Percentiles rank a stretch among this genome's conserved stretches.
These are phyloP conservation scores for Coniochaeta pulveracea DNA, from an alignment of 2,329 filamentous ascomycete species.

Conservation along the genomic window DNA sequence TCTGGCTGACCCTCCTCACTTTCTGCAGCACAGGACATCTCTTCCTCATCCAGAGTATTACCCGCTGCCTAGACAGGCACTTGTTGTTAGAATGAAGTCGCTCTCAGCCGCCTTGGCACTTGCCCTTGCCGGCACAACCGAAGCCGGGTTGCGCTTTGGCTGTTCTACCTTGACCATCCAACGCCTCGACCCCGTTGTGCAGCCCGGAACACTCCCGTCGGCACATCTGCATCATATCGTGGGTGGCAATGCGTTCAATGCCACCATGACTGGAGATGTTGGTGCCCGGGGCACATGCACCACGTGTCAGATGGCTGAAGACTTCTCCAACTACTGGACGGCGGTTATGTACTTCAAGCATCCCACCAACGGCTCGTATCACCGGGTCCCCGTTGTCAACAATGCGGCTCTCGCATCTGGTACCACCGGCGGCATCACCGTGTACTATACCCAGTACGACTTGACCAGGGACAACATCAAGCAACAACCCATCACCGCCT, in stretches of 20 bases:
- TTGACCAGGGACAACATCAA: constrained; percentile 9
- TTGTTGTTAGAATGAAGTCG: constrained; percentile 3
- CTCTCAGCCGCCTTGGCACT: constrained; percentile 2
- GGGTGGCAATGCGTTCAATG: constrained; percentile 6
- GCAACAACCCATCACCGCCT: constrained; percentile 8
- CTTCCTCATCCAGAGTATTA: not conserved
- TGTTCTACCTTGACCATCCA: constrained; percentile 5
- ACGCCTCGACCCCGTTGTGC: constrained; percentile 4
- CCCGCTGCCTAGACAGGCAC: not conserved
- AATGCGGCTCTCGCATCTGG: constrained; percentile 8
- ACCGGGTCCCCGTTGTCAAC: constrained; percentile 9
- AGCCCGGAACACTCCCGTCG: constrained; percentile 3
- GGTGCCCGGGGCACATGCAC: constrained; percentile 4
- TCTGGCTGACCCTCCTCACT: not conserved
- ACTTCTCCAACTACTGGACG: constrained; percentile 11
- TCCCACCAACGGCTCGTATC: constrained; percentile 10
- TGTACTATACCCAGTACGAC: constrained; percentile 11
- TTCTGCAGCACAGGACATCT: not conserved
- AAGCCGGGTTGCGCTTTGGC: constrained; percentile 4
- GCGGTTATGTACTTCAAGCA: constrained; percentile 8
- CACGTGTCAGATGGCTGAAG: constrained; percentile 7
- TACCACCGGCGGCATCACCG: constrained; percentile 8
- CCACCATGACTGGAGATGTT: constrained; percentile 4
- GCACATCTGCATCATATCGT: constrained; percentile 5
- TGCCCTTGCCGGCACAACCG: constrained; percentile 1